Evolutionary conservation across 164 flowering plant genomes (phyloP).

Genomic region (Sedum album): DNA sequence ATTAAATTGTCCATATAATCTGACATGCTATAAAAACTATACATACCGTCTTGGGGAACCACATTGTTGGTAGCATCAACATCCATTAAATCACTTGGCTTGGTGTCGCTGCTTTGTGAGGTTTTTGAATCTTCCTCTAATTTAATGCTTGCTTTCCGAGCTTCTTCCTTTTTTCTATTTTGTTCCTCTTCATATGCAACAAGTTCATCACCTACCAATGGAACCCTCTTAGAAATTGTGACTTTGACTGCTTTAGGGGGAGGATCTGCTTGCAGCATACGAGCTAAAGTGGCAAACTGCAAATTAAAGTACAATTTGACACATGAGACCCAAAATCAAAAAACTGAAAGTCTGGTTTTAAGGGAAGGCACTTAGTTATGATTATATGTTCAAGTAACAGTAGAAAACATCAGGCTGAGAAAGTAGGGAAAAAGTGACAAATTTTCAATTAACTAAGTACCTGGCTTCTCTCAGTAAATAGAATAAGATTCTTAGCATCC

Average conservation of each 20-base stretch:
- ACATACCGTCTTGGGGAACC: conserved; percentile 53
- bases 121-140: conserved; percentile 81
- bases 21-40: neutral
- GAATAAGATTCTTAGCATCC: conserved; percentile 79
- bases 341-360: neutral
- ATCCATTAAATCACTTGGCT: conserved; percentile 66
- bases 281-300: conserved; percentile 88
- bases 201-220: conserved; percentile 93
- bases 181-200: conserved; percentile 97
- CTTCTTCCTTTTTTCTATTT: conserved; percentile 80
- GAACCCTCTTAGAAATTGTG: conserved; percentile 78
- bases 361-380: neutral
- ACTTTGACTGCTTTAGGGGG: conserved; percentile 99
- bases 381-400: neutral
- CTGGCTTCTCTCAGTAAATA: conserved; percentile 97
- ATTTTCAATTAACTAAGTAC: conserved; percentile 20
- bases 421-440: neutral
- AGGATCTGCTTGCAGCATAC: conserved; percentile 97
- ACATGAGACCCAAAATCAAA: neutral
- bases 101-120: conserved; percentile 41
- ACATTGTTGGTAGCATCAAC: conserved; percentile 38
- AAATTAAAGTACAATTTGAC: conserved; percentile 11
- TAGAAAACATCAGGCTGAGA: neutral
- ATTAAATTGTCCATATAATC: too few species aligned
- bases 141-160: conserved; percentile 62